Evolutionary conservation across 2,329 filamentous ascomycete genomes (phyloP).

Genomic region (Phyllosticta citriasiana): DNA sequence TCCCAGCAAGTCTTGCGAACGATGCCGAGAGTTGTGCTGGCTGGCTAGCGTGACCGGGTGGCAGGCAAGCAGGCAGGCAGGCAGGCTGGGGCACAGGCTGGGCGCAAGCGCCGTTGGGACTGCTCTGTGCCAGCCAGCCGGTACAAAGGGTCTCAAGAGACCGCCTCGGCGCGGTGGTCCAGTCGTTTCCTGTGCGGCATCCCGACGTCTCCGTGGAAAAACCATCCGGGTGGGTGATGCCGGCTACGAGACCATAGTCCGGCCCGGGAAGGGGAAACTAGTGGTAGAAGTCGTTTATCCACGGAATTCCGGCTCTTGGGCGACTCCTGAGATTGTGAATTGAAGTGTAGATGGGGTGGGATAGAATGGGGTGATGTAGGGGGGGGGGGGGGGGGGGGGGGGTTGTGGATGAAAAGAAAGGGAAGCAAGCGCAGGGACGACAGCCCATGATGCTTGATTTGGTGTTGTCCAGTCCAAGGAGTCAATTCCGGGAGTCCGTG

Average conservation of each 20-base stretch:
- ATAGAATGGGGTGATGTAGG: neutral
- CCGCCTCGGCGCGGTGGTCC: neutral
- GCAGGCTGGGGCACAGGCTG: no score
- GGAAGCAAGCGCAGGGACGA: neutral
- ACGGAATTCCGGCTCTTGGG: neutral
- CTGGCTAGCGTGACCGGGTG: no score
- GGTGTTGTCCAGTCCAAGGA: neutral
- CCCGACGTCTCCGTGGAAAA: no score
- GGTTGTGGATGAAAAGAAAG: neutral
- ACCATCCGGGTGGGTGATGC: neutral
- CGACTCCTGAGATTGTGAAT: neutral
- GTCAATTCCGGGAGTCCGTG: neutral
- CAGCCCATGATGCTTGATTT: neutral
- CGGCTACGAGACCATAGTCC: no score
- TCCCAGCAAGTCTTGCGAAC: no score
- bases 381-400: neutral
- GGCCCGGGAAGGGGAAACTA: no score
- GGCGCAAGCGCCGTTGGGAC: no score
- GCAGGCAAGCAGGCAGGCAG: no score
- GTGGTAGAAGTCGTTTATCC: no score
- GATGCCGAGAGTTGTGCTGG: no score
- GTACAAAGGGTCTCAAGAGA: neutral
- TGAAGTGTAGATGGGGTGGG: neutral
- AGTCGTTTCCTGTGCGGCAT: neutral
- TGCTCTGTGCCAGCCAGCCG: neutral